Evolutionary conservation across 1,139 yeast species (phyloP).

Genomic region (Magnusiomyces suaveolens): DNA sequence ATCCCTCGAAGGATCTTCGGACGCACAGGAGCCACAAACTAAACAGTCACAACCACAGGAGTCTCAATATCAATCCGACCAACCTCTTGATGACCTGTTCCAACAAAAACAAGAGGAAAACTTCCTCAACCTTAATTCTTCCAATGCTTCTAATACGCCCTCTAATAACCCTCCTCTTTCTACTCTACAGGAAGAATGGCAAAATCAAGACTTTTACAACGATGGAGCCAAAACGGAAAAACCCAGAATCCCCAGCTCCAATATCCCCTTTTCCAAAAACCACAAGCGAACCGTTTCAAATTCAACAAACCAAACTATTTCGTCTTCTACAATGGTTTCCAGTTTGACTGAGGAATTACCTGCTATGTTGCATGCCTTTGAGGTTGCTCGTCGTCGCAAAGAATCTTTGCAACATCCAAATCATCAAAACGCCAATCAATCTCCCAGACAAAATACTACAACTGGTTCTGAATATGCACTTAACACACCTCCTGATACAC

Average conservation of each 20-base stretch:
- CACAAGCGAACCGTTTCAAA: slow-evolving; percentile 8
- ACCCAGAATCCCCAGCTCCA: background rate
- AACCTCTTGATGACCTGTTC: background rate
- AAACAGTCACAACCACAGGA: background rate
- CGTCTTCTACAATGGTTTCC: slow-evolving; percentile 15
- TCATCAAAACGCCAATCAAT: background rate
- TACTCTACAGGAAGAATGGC: slow-evolving; percentile 12
- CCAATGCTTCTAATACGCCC: background rate
- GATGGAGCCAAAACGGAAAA: background rate
- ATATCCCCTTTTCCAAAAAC: background rate
- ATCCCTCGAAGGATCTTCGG: slow-evolving; percentile 11
- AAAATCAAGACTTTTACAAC: background rate
- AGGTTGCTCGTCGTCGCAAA: slow-evolving; percentile 19
- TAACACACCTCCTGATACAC: slow-evolving; percentile 12
- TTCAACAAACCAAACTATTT: slow-evolving; percentile 13
- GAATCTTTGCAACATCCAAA: slow-evolving; percentile 12
- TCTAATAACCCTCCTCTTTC: slow-evolving; percentile 2
- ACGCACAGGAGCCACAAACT: background rate
- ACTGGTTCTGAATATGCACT: background rate
- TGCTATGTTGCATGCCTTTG: slow-evolving; percentile 25
- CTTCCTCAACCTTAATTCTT: slow-evolving; percentile 1
- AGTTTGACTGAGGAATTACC: slow-evolving; percentile 27
- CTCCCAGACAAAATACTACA: background rate
- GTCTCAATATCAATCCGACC: background rate
- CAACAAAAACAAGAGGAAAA: background rate